phyloP scores from a whole-genome alignment of 1,284 basidiomycete species.

The Malassezia furfur region DNA sequence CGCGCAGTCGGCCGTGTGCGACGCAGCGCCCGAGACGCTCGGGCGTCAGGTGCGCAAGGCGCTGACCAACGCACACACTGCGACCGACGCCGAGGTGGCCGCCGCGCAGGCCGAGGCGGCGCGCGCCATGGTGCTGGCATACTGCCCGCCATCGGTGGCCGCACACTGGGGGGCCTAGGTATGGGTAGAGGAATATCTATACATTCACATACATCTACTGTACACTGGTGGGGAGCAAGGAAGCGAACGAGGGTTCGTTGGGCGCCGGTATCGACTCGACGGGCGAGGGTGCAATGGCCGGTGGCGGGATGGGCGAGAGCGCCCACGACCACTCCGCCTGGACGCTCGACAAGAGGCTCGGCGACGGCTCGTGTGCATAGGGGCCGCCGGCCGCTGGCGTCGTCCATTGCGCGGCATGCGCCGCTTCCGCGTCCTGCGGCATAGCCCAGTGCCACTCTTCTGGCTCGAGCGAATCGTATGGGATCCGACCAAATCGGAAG shows the following conservation, averaged over 20 bases:
- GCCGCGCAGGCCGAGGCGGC: neutral
- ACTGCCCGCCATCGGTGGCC: neutral
- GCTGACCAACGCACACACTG: neutral
- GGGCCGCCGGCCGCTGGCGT: too few species aligned
- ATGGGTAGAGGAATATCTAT: neutral
- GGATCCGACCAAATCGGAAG: constrained; percentile 2
- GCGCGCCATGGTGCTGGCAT: neutral
- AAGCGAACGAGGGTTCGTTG: neutral
- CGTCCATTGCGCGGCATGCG: neutral
- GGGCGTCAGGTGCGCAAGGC: neutral
- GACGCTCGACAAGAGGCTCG: neutral
- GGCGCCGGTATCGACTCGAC: neutral
- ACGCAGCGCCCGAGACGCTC: constrained; percentile 5
- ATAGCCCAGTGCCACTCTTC: constrained; percentile 12
- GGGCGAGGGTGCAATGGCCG: neutral
- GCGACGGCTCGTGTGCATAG: neutral
- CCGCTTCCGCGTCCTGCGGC: neutral
- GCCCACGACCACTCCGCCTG: constrained; percentile 14
- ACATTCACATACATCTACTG: neutral
- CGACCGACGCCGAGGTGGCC: neutral
- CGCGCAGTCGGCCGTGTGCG: neutral
- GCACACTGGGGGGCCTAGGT: neutral
- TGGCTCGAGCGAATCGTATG: constrained; percentile 7
- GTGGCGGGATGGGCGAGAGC: neutral
- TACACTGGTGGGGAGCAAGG: neutral